Conservation (phyloP, 768 basidiomycete species). For the Butyriboletus loyo region DNA sequence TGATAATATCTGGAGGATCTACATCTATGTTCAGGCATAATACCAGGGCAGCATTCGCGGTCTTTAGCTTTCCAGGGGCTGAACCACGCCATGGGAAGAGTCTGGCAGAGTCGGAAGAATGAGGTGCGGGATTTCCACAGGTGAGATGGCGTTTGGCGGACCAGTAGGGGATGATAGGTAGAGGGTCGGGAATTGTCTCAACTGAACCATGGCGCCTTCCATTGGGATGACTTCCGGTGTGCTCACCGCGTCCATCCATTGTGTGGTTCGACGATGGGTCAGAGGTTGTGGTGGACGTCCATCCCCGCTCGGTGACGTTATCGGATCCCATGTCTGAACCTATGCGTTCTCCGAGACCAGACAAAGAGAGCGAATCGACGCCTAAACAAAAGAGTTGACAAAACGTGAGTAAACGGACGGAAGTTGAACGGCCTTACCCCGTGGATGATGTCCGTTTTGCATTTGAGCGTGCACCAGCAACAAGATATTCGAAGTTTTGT, state of each 20-base stretch:
- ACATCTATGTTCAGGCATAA: constrained; percentile 96
- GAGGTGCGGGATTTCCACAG: constrained; percentile 80
- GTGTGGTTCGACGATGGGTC: constrained; percentile 44
- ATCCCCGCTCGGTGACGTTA: constrained; percentile 53
- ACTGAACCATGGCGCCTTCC: constrained; percentile 42
- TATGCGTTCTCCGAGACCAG: constrained; percentile 15
- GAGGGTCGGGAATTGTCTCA: constrained; percentile 43
- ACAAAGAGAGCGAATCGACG: constrained; percentile 13
- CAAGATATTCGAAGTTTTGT: neutral
- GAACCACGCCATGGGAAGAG: constrained; percentile 77
- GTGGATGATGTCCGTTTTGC: constrained; percentile 30
- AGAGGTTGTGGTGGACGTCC: constrained; percentile 47
- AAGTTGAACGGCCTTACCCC: constrained; percentile 16
- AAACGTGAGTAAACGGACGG: neutral
- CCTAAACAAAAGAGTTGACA: constrained; percentile 13
- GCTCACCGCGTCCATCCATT: constrained; percentile 28
- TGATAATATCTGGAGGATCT: constrained; percentile 96
- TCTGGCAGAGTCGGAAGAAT: constrained; percentile 61
- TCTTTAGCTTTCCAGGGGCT: constrained; percentile 84
- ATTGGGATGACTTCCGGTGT: constrained; percentile 32
- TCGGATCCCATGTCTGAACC: constrained; percentile 43
- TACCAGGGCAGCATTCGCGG: constrained; percentile 82
- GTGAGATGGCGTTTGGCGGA: constrained; percentile 88
- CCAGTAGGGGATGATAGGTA: constrained; percentile 79
- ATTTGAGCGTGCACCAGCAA: constrained; percentile 9